Base-by-base conservation (phyloP, 768 basidiomycete genomes). In the Phylloporus rhodoxanthus region DNA sequence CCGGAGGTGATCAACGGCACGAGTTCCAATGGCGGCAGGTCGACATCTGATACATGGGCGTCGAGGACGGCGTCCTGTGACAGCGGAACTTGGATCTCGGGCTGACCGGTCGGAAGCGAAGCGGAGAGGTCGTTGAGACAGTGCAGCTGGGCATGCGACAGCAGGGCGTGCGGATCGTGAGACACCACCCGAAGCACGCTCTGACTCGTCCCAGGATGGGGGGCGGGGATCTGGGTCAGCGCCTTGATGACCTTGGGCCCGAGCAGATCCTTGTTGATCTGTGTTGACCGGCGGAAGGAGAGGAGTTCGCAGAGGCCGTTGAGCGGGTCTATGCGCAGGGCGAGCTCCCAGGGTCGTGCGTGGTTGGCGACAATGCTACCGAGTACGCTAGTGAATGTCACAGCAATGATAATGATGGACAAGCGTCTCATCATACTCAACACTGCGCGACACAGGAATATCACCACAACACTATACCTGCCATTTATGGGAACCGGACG, bases 291-390 rank as follows among this genome's bases (percentile, higher is more conserved):
- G 38, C 48, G 50, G 38, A 65, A 52, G 8, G 57, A 62, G 19
- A 64, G 33, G 30, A 50, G 17, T 25, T 50, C 13, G 52, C 63
- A 65, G 51, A 29, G 30, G 25, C 52, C 50, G n/a, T 50, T 33
- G 41, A 53, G 39, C 21, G 51, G 50, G 45, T 66, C 46, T n/a
- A 45, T n/a, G 40, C 49, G 55, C 9, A 64, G 20, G 19, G 57
- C 55, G 19, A 64, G 64, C 30, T 64, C 58, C 82, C 84, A 62
- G 89, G 95, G 20, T 87, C 91, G 20, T 84, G 85, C 76, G 79
- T 82, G 85, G 8, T 29, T 26, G 8, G 49, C 57, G 21, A 32
- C 17, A 7, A 43, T 48, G 17, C 50, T 32, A 38, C 40, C 30
- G 14, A 58, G 45, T 4, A 39, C 20, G 10, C 41, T 10, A 43